phyloP scores from a whole-genome alignment of 2,329 filamentous ascomycete species.

The Talaromyces sp. region DNA sequence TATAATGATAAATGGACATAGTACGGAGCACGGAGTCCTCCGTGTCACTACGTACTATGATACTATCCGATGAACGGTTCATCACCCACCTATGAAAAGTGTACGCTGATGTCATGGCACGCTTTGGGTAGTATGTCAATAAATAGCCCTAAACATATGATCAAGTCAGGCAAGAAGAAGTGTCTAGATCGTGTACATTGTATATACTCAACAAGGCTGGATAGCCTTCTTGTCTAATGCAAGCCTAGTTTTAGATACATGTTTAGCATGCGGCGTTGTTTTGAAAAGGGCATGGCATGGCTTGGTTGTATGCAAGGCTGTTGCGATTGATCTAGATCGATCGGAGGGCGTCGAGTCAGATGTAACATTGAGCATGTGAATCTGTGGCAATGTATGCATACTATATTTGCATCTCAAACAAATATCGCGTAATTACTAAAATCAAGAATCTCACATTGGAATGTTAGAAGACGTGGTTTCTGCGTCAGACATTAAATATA shows the following conservation, averaged over 20 bases:
- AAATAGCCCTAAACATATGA: background rate
- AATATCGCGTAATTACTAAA: too few relatives aligned
- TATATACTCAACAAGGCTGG: background rate
- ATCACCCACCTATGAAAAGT: background rate
- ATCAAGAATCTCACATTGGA: too few relatives aligned
- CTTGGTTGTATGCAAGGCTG: background rate
- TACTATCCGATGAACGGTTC: background rate
- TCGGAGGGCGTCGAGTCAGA: background rate
- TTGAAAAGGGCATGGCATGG: background rate
- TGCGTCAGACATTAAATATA: background rate
- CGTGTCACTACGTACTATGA: too few relatives aligned
- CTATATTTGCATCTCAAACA: too few relatives aligned
- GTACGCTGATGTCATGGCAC: background rate
- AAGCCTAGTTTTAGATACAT: background rate
- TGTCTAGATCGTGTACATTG: background rate
- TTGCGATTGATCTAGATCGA: background rate
- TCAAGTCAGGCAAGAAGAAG: background rate
- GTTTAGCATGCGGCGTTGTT: background rate
- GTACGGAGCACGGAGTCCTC: too few relatives aligned
- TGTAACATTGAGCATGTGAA: background rate
- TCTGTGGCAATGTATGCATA: too few relatives aligned
- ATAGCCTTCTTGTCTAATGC: background rate
- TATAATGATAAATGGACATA: background rate
- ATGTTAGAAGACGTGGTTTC: background rate
- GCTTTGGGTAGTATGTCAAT: background rate